A percentile compares a stretch with the other conserved stretches of the same genome.
These are phyloP conservation scores for Citrullus mucosospermus DNA, from an alignment of 306 rosid species.

Conservation along the genomic window DNA sequence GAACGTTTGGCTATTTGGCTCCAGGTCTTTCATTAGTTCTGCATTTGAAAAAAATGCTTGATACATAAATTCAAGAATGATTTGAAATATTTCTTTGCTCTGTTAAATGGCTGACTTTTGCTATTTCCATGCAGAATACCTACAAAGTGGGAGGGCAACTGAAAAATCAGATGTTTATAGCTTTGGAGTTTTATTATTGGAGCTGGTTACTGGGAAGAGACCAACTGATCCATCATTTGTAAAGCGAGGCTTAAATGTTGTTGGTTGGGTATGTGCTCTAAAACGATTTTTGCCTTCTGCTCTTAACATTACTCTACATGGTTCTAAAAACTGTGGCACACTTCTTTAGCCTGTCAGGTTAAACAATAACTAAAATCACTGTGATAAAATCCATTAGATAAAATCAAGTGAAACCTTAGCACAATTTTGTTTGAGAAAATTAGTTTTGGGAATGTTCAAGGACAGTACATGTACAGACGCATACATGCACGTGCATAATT, in stretches of 20 bases:
- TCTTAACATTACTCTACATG: not conserved
- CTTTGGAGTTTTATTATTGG: conserved; percentile 87
- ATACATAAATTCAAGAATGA: not conserved
- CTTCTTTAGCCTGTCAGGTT: not conserved
- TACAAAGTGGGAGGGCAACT: conserved; percentile 94
- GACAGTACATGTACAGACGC: not conserved
- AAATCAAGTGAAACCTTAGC: not conserved
- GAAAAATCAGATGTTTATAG: conserved; percentile 92
- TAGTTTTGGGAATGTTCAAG: not conserved
- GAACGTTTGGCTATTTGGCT: conserved; percentile 93
- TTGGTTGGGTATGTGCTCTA: conserved; percentile 85
- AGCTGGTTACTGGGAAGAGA: conserved; percentile 94
- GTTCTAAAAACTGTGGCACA: not conserved
- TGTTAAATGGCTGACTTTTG: not conserved
- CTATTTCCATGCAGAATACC: conserved; percentile 41
- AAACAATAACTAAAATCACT: not conserved
- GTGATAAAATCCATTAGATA: not conserved
- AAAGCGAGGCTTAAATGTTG: conserved; percentile 76
- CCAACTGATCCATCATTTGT: conserved; percentile 88
- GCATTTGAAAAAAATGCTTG: not conserved
- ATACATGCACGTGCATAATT: not conserved
- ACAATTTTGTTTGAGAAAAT: not conserved
- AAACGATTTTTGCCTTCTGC: not conserved
- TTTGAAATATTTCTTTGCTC: not conserved
- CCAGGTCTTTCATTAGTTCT: conserved; percentile 43